phyloP scores from a whole-genome alignment of 2,329 filamentous ascomycete species.

The Nothophoma quercina region DNA sequence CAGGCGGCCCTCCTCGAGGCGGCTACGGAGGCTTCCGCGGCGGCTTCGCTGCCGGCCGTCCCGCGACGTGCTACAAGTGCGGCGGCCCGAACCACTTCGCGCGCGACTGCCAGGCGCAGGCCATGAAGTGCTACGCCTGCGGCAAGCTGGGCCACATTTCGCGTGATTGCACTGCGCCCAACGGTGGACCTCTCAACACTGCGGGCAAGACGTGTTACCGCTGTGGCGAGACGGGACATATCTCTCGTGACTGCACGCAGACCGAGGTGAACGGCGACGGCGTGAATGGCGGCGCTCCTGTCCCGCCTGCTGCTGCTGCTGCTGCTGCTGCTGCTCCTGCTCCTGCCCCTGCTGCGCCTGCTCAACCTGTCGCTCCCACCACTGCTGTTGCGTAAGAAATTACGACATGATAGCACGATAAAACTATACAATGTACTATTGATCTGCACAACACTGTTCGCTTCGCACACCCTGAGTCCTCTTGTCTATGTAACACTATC shows the following conservation, averaged over 20 bases:
- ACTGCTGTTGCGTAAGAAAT: slow-evolving; percentile 50
- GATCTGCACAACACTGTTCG: too few relatives aligned
- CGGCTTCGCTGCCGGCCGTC: slow-evolving; percentile 73
- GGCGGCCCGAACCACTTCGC: slow-evolving; percentile 96
- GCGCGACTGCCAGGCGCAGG: slow-evolving; percentile 96
- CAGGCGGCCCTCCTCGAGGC: slow-evolving; percentile 72
- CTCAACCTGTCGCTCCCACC: slow-evolving; percentile 53
- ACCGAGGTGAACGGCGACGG: slow-evolving; percentile 62
- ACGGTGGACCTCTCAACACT: slow-evolving; percentile 93
- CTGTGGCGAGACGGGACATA: slow-evolving; percentile 94
- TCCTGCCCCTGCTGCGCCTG: slow-evolving; percentile 28
- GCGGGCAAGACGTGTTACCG: slow-evolving; percentile 99
- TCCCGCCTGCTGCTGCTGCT: slow-evolving; percentile 28
- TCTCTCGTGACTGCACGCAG: slow-evolving; percentile 93
- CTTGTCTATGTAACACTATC: too few relatives aligned
- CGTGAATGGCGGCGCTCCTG: slow-evolving; percentile 46
- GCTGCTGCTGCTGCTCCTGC: slow-evolving; percentile 28
- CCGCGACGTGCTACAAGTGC: slow-evolving; percentile 74
- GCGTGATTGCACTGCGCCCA: slow-evolving; percentile 93
- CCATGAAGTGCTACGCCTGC: slow-evolving; percentile 98
- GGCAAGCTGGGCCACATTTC: slow-evolving; percentile 93
- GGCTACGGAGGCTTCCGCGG: slow-evolving; percentile 75
- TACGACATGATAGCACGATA: slow-evolving; percentile 37
- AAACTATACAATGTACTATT: slow-evolving; percentile 37
- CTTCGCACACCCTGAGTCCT: too few relatives aligned